These are phyloP conservation scores for Phytopythium ostracodes DNA, from an alignment of 352 stramenopile genomes.

Conservation along the genomic window DNA sequence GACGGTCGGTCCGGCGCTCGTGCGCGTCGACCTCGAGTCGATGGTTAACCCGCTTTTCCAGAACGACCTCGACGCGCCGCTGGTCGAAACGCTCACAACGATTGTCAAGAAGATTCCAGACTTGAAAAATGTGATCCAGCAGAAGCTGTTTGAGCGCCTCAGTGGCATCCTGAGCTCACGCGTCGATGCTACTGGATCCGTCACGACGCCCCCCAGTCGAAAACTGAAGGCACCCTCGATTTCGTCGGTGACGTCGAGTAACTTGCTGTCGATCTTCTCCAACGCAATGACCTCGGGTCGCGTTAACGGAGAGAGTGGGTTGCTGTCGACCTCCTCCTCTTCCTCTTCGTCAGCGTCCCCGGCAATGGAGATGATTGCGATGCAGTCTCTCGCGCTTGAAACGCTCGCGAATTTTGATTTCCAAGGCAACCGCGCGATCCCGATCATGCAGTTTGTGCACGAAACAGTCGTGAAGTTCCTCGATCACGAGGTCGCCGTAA, in stretches of 20 bases:
- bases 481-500: constrained; percentile 79
- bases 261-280: constrained; percentile 68
- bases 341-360: constrained; percentile 22
- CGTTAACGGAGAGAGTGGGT: background rate
- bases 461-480: constrained; percentile 86
- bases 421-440: constrained; percentile 77
- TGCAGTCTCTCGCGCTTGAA: constrained; percentile 82
- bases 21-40: constrained; percentile 78
- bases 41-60: constrained; percentile 81
- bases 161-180: constrained; percentile 63
- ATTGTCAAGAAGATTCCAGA: constrained; percentile 83
- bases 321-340: constrained; percentile 31
- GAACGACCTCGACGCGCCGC: constrained; percentile 73
- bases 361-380: constrained; percentile 44
- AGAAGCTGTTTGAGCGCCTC: constrained; percentile 82
- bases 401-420: constrained; percentile 87
- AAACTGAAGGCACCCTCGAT: constrained; percentile 72
- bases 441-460: constrained; percentile 87
- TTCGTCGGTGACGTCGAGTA: constrained; percentile 61
- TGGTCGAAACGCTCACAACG: constrained; percentile 80
- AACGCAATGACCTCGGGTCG: constrained; percentile 19
- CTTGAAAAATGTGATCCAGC: constrained; percentile 74
- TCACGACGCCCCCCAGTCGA: constrained; percentile 55
- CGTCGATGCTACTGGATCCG: constrained; percentile 35
- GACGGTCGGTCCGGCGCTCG: constrained; percentile 59